phyloP scores from a whole-genome alignment of 495 filamentous ascomycete species.

The Trichoderma virens region DNA sequence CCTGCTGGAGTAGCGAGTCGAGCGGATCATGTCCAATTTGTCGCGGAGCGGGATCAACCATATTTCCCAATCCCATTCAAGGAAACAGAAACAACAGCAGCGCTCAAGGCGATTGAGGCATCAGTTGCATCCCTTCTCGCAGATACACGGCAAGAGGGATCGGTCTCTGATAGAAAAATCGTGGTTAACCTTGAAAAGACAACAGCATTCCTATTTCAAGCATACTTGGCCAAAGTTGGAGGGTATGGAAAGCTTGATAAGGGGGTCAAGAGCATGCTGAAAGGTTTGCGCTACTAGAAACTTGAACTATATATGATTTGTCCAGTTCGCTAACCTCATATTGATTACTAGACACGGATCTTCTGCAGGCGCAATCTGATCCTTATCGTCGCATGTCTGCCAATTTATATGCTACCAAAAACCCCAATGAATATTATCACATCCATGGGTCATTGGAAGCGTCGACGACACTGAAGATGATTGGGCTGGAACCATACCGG shows the following conservation, averaged over 20 bases:
- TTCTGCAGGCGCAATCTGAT: conserved; percentile 61
- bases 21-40: conserved; percentile 22
- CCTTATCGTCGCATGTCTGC: conserved; percentile 67
- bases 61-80: conserved; percentile 60
- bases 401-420: conserved; percentile 65
- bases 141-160: conserved; percentile 42
- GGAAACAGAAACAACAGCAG: conserved; percentile 59
- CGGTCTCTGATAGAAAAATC: conserved; percentile 33
- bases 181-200: conserved; percentile 56
- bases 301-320: not conserved
- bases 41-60: conserved; percentile 15
- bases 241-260: conserved; percentile 59
- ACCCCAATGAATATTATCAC: conserved; percentile 59
- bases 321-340: conserved; percentile 16
- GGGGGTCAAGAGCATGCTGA: conserved; percentile 51
- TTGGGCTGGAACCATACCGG: conserved; percentile 55
- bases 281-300: conserved; percentile 37
- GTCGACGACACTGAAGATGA: conserved; percentile 59
- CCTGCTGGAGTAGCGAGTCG: conserved; percentile 21
- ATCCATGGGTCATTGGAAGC: conserved; percentile 74
- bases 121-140: conserved; percentile 57
- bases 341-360: conserved; percentile 53
- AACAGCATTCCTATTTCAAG: conserved; percentile 60
- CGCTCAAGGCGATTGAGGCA: conserved; percentile 65
- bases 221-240: conserved; percentile 63